phyloP scores from a whole-genome alignment of 768 basidiomycete genomes.

The Basidioascus undulatus region DNA sequence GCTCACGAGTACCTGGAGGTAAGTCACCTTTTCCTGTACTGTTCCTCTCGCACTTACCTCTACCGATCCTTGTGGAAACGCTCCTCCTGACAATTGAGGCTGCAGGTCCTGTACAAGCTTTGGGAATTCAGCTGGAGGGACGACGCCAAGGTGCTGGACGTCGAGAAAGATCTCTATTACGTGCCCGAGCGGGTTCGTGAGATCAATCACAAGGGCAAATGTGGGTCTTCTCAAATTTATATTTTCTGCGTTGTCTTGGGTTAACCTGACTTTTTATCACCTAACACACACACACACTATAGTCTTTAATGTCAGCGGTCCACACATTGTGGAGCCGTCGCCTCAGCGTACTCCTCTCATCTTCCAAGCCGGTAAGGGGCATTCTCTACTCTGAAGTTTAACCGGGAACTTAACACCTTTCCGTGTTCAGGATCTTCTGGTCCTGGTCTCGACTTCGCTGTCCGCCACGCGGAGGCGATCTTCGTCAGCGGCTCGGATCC shows the following conservation, averaged over 20 bases:
- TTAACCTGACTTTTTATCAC: no score
- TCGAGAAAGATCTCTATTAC: neutral
- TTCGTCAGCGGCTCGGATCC: no score
- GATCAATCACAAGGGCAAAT: constrained; percentile 3
- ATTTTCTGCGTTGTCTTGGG: no score
- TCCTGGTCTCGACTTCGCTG: neutral
- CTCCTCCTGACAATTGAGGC: no score
- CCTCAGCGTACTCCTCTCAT: constrained; percentile 1
- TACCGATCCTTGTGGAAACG: no score
- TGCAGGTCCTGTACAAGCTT: constrained; percentile 3
- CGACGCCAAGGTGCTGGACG: neutral
- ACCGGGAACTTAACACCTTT: no score
- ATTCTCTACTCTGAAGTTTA: no score
- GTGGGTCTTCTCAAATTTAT: no score
- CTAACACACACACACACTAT: no score
- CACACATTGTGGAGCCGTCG: neutral
- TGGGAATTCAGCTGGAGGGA: constrained; percentile 2
- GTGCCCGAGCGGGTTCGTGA: neutral
- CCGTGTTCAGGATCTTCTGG: no score
- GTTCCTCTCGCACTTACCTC: no score
- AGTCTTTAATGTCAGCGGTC: constrained; percentile 1
- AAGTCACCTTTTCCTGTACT: no score
- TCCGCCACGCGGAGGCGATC: constrained; percentile 1
- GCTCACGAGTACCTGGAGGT: neutral
- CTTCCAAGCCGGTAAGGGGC: constrained; percentile 3